A percentile compares a stretch with the other conserved stretches of the same genome.
These are phyloP conservation scores for Alternaria burnsii DNA, from an alignment of 2,329 filamentous ascomycete genomes.

Conservation along the genomic window DNA sequence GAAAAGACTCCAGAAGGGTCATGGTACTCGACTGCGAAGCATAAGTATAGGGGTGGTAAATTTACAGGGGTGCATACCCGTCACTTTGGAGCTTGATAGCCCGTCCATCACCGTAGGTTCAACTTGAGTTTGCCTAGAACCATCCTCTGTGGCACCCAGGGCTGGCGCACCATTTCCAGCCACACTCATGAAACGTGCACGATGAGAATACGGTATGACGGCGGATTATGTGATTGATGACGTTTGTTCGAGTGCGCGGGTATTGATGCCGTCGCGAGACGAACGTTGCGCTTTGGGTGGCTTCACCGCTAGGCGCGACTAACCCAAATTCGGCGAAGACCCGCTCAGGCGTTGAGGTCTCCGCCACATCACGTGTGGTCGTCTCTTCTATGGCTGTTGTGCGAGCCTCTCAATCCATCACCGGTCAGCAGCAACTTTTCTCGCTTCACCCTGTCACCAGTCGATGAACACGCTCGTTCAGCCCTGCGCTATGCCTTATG, in stretches of 20 bases:
- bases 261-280: constrained; percentile 28
- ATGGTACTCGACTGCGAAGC: constrained; percentile 83
- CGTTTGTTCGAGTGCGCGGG: constrained; percentile 33
- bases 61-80: constrained; percentile 49
- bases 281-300: constrained; percentile 31
- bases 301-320: constrained; percentile 21
- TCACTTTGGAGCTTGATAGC: constrained; percentile 60
- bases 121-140: constrained; percentile 37
- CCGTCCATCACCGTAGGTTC: constrained; percentile 51
- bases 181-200: constrained; percentile 45
- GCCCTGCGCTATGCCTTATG: constrained; percentile 28
- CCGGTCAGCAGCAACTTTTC: background rate
- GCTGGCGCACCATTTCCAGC: constrained; percentile 50
- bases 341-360: constrained; percentile 11
- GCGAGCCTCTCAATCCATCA: constrained; percentile 2
- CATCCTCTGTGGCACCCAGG: constrained; percentile 49
- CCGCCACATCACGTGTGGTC: constrained; percentile 17
- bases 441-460: constrained; percentile 11
- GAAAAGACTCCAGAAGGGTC: constrained; percentile 91
- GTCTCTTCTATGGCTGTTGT: constrained; percentile 2
- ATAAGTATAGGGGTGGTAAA: constrained; percentile 28
- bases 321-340: constrained; percentile 12
- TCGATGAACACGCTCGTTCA: background rate
- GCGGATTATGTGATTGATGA: constrained; percentile 16
- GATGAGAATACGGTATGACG: constrained; percentile 12